phyloP scores from a whole-genome alignment of 2,329 filamentous ascomycete genomes.

The Tolypocladium ophioglossoides region DNA sequence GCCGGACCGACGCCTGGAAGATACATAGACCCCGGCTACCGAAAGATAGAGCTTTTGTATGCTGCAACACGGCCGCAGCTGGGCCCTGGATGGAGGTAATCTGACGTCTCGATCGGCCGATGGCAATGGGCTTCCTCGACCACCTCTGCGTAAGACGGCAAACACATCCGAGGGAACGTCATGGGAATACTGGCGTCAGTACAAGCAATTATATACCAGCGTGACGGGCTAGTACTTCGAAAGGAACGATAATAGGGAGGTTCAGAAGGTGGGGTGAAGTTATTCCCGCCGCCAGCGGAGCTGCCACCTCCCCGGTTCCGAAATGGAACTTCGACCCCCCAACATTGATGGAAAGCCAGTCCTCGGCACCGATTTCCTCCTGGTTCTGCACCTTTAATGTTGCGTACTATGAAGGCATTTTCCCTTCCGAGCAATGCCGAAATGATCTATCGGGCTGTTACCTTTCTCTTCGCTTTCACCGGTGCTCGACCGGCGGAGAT shows the following conservation, averaged over 20 bases:
- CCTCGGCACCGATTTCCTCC: conserved; percentile 4
- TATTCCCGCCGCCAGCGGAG: too few species aligned
- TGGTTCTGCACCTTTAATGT: too few species aligned
- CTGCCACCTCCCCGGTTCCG: conserved; percentile 8
- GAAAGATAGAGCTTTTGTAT: neutral
- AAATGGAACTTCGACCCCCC: conserved; percentile 9
- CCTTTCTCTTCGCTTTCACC: conserved; percentile 15
- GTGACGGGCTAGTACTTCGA: conserved; percentile 12
- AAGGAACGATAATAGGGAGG: conserved; percentile 13
- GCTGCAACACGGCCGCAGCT: neutral
- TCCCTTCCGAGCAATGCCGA: conserved; percentile 8
- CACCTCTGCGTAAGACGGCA: conserved; percentile 12
- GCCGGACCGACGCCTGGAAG: too few species aligned
- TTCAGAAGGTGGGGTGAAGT: conserved; percentile 12
- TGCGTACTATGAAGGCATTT: too few species aligned
- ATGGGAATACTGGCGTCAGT: conserved; percentile 15
- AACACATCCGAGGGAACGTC: conserved; percentile 11
- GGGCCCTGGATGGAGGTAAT: neutral
- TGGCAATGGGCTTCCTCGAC: conserved; percentile 15
- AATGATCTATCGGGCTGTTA: conserved; percentile 15
- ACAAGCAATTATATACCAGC: conserved; percentile 14
- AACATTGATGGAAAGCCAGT: conserved; percentile 15
- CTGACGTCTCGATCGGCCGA: conserved; percentile 3
- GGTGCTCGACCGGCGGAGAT: conserved; percentile 17
- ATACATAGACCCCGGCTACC: too few species aligned